These are phyloP conservation scores for Calvatia gigantea DNA, from an alignment of 768 basidiomycete genomes.

Conservation along the genomic window DNA sequence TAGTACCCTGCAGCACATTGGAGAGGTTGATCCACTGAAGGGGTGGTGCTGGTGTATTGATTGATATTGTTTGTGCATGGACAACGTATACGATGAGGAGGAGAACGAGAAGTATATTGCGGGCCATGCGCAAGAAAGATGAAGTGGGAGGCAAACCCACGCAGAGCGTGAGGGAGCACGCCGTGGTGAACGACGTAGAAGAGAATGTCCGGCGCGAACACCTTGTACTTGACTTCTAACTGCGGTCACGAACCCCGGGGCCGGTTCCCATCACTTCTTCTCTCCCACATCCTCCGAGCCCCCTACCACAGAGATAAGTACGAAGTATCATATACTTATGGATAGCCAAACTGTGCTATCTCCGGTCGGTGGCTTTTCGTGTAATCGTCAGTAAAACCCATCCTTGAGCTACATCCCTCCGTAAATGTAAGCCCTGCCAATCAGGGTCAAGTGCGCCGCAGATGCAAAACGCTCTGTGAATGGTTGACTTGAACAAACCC, in stretches of 20 bases:
- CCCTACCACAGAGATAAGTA: neutral
- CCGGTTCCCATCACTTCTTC: neutral
- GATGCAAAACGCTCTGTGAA: no score
- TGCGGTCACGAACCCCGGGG: slow-evolving; percentile 2
- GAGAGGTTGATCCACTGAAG: slow-evolving; percentile 78
- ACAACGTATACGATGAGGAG: slow-evolving; percentile 23
- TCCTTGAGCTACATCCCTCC: no score
- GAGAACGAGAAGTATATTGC: slow-evolving; percentile 20
- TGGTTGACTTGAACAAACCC: no score
- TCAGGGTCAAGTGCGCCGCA: no score
- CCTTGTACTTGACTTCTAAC: neutral
- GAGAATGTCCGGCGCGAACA: neutral
- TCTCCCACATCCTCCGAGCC: neutral
- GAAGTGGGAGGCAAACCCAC: slow-evolving; percentile 8
- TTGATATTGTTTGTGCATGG: slow-evolving; percentile 48
- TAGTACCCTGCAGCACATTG: slow-evolving; percentile 46
- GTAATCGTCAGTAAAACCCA: no score
- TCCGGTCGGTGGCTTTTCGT: no score
- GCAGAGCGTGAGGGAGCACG: slow-evolving; percentile 12
- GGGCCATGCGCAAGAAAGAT: slow-evolving; percentile 27
- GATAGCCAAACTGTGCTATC: no score
- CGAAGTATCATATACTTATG: no score
- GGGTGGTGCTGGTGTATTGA: slow-evolving; percentile 53
- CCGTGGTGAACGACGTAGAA: slow-evolving; percentile 10
- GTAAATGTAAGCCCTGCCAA: no score